These are phyloP conservation scores for Porodaedalea pini DNA, from an alignment of 1,284 basidiomycete genomes.

Conservation along the genomic window DNA sequence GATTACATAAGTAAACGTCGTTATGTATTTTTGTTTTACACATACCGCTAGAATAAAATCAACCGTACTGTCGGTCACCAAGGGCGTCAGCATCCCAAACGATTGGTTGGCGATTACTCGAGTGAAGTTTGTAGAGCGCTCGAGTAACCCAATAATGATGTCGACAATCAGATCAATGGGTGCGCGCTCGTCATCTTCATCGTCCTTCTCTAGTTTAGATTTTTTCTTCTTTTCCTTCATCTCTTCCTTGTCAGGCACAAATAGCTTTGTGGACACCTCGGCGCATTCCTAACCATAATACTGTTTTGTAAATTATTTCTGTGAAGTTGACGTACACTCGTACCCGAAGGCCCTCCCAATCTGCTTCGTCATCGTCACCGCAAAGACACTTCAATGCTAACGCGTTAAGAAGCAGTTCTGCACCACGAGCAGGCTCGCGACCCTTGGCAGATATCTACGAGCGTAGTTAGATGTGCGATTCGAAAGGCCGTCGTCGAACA, in stretches of 20 bases:
- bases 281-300: constrained; percentile 46
- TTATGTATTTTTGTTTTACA: constrained; percentile 22
- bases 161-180: constrained; percentile 88
- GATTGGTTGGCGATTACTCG: constrained; percentile 79
- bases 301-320: constrained; percentile 1
- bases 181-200: constrained; percentile 40
- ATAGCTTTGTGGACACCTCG: constrained; percentile 50
- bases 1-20: background rate
- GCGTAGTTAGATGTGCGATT: background rate
- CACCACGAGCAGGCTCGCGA: constrained; percentile 9
- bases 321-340: constrained; percentile 16
- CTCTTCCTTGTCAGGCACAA: constrained; percentile 39
- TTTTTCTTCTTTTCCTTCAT: constrained; percentile 40
- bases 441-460: constrained; percentile 5
- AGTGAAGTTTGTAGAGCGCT: constrained; percentile 81
- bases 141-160: constrained; percentile 83
- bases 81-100: constrained; percentile 72
- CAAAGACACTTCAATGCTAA: constrained; percentile 8
- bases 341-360: constrained; percentile 34
- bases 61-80: constrained; percentile 72
- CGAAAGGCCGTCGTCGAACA: background rate
- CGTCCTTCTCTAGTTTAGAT: constrained; percentile 25
- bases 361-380: constrained; percentile 10
- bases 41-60: constrained; percentile 82
- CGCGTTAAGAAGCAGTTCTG: constrained; percentile 12